A percentile compares a stretch with the other conserved stretches of the same genome.
phyloP scores from a whole-genome alignment of 2,329 filamentous ascomycete species.

The Byssochlamys sp. region DNA sequence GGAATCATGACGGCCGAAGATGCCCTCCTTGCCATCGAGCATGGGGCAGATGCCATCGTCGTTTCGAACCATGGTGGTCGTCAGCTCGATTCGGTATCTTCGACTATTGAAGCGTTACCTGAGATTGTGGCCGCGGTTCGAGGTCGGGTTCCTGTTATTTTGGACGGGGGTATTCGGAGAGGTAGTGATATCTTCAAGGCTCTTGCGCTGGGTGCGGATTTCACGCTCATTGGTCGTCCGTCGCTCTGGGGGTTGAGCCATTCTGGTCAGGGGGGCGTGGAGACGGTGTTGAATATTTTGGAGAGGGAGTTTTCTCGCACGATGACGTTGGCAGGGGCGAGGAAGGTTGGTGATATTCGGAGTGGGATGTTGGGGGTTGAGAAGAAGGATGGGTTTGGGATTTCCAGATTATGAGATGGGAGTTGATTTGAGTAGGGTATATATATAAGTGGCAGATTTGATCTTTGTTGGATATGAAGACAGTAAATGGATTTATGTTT shows the following conservation, averaged over 20 bases:
- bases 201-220: conserved; percentile 43
- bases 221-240: conserved; percentile 40
- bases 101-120: neutral
- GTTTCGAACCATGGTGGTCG: neutral
- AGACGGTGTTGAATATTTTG: neutral
- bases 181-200: conserved; percentile 53
- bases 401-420: conserved; percentile 6
- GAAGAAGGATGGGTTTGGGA: conserved; percentile 10
- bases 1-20: conserved; percentile 12
- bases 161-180: conserved; percentile 48
- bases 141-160: neutral
- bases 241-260: conserved; percentile 39
- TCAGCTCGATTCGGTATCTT: neutral
- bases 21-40: conserved; percentile 10
- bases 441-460: neutral
- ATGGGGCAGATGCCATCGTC: conserved; percentile 11
- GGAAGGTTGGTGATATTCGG: conserved; percentile 10
- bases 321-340: conserved; percentile 15
- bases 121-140: neutral
- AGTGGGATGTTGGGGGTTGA: conserved; percentile 9
- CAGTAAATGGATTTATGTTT: neutral
- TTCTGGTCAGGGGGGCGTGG: neutral
- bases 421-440: neutral
- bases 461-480: neutral
- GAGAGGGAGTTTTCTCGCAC: conserved; percentile 6